phyloP scores from a whole-genome alignment of 2,329 filamentous ascomycete genomes.

The Penicillium vulpinum region DNA sequence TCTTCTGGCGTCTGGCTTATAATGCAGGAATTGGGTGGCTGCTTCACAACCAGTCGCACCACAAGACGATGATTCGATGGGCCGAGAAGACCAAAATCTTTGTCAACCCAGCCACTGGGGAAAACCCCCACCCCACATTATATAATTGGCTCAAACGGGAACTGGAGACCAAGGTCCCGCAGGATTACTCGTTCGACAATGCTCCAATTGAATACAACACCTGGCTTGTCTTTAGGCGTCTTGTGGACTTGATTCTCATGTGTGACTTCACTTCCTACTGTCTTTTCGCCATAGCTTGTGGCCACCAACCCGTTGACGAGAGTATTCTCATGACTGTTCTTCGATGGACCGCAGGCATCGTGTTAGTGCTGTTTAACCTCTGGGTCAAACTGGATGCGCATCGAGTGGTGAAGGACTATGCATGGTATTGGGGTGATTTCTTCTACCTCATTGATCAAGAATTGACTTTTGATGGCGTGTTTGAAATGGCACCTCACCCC shows the following conservation, averaged over 20 bases:
- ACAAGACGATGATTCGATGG: slow-evolving; percentile 83
- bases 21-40: slow-evolving; percentile 92
- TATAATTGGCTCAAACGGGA: slow-evolving; percentile 84
- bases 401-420: slow-evolving; percentile 96
- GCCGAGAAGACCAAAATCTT: slow-evolving; percentile 84
- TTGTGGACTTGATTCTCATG: slow-evolving; percentile 97
- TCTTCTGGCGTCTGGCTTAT: slow-evolving; percentile 91
- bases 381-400: slow-evolving; percentile 99
- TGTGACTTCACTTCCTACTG: slow-evolving; percentile 98
- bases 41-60: slow-evolving; percentile 84
- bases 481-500: slow-evolving; percentile 97
- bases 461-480: slow-evolving; percentile 96
- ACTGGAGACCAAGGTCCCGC: slow-evolving; percentile 89
- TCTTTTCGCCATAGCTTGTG: slow-evolving; percentile 89
- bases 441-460: slow-evolving; percentile 98
- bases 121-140: slow-evolving; percentile 78
- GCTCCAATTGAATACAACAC: slow-evolving; percentile 98
- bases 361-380: slow-evolving; percentile 86
- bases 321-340: slow-evolving; percentile 64
- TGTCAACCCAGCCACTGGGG: slow-evolving; percentile 74
- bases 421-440: slow-evolving; percentile 99
- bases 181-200: slow-evolving; percentile 89
- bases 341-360: slow-evolving; percentile 76
- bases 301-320: slow-evolving; percentile 72
- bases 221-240: slow-evolving; percentile 91